Evolutionary conservation across 208 protist genomes (phyloP).

Genomic region (Trypanosoma scelopori): DNA sequence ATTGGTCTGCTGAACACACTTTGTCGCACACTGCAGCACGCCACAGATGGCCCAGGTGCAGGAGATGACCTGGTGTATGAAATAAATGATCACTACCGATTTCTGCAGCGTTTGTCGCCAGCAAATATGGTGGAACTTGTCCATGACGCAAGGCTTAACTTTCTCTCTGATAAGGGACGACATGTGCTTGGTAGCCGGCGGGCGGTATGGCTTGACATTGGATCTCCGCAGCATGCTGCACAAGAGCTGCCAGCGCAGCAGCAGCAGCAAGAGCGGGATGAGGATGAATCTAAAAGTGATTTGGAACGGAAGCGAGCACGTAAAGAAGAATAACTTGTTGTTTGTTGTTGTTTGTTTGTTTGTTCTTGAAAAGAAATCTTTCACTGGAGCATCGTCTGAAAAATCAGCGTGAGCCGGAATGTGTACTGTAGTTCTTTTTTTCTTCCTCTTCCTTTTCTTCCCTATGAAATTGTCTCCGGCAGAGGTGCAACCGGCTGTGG

Average conservation of each 20-base stretch:
- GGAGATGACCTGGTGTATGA: constrained; percentile 4
- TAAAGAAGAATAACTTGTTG: neutral
- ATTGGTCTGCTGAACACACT: constrained; percentile 13
- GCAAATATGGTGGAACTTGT: constrained; percentile 16
- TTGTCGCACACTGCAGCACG: constrained; percentile 1
- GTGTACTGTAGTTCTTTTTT: too few species aligned
- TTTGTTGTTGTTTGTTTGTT: neutral
- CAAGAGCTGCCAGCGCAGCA: neutral
- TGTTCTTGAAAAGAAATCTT: too few species aligned
- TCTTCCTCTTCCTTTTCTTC: too few species aligned
- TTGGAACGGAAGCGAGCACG: too few species aligned
- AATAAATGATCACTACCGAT: constrained; percentile 18
- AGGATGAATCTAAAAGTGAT: neutral
- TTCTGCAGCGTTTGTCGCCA: constrained; percentile 15
- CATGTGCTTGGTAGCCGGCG: neutral
- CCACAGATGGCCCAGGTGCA: neutral
- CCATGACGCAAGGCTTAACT: constrained; percentile 22
- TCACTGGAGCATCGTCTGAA: too few species aligned
- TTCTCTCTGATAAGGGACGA: constrained; percentile 24
- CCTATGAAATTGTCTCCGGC: too few species aligned
- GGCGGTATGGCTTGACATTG: constrained; percentile 3
- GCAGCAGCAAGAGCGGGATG: neutral
- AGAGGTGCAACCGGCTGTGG: too few species aligned
- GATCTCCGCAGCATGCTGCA: neutral
- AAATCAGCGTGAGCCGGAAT: too few species aligned